Base-by-base conservation (phyloP, 2,329 filamentous ascomycete genomes). In the Beauveria sp. region DNA sequence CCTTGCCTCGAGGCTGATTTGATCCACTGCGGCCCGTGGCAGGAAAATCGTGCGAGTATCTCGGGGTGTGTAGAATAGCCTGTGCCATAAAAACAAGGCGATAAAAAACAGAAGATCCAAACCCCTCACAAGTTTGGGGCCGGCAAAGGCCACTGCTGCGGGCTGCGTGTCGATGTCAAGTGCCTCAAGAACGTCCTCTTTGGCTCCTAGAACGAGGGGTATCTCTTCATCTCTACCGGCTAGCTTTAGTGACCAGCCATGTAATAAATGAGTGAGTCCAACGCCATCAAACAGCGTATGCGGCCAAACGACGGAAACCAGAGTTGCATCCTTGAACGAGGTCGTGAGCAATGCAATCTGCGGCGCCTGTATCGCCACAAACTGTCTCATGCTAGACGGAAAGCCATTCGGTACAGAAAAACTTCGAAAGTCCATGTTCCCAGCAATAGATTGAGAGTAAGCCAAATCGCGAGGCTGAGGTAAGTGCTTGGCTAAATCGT, bases 201-300 rank as follows among this genome's bases (percentile, higher is more conserved):
- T 28, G 2, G 60, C 60, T 22, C 60, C 54, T 5, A 52, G n/a
- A 14, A 64, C 24, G 78, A 63, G 1, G 68, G 70, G 69, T 0
- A 81, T 72, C 45, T 79, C 70, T 8, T 70, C 67, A 26, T 77
- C 75, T 5, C 71, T 68, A 10, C 78, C 78, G 8, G 72, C 70
- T 1, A 83, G 66, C 2, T 79, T 73, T 1, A 73, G 67, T 1
- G 70, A 72, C 80, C 80, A 83, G 12, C 71, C 75, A 1, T 72
- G 65, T 1, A 82, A 63, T 9, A 83, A 68, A 2, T 70, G 73
- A 6, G 67, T 65, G 40, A 70, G 70, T 3, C 77, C 79, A 63
- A 78, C 72, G 2, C 71, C 77, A 64, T 82, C 80, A 54, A 75
- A 73, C 3, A 80, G 65, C 0, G 74, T 75, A 66, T 83, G 81